A percentile compares a stretch with the other conserved stretches of the same genome.
These are phyloP conservation scores for Rhizopus microsporus DNA, from an alignment of 371 early-diverging fungal genomes.

Conservation along the genomic window DNA sequence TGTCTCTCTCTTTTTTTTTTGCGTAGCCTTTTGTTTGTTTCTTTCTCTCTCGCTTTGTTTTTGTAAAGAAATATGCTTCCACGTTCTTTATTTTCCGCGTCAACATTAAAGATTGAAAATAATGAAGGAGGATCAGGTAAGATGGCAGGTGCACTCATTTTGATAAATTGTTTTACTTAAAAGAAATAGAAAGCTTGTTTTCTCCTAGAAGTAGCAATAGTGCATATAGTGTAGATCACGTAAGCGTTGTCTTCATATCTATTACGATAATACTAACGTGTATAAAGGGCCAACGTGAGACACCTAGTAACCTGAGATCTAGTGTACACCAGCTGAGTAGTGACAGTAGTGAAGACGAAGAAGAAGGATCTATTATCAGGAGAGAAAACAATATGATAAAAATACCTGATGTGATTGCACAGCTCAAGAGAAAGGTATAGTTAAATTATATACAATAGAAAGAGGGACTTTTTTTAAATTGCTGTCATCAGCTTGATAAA, in stretches of 20 bases:
- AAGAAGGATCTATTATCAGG: not conserved
- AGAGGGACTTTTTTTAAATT: too few relatives aligned
- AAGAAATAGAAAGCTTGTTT: not conserved
- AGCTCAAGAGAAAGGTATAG: too few relatives aligned
- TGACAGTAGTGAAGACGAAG: not conserved
- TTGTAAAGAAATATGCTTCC: conserved; percentile 10
- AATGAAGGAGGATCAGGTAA: conserved; percentile 3
- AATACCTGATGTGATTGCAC: too few relatives aligned
- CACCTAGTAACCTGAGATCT: not conserved
- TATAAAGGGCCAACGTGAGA: not conserved
- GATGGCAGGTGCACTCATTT: not conserved
- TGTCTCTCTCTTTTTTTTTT: too few relatives aligned
- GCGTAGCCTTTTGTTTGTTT: not conserved
- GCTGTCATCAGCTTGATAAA: not conserved
- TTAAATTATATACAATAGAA: too few relatives aligned
- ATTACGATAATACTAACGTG: too few relatives aligned
- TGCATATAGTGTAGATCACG: too few relatives aligned
- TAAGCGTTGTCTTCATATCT: too few relatives aligned
- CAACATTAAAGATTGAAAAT: conserved; percentile 24
- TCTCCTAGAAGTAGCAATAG: too few relatives aligned
- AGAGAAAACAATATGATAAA: too few relatives aligned
- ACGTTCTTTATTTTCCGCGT: conserved; percentile 25
- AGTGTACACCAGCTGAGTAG: not conserved
- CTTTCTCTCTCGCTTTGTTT: not conserved
- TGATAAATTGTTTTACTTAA: not conserved